Evolutionary conservation across 495 filamentous ascomycete genomes (phyloP), one percentile per base, ranked within the genome.

Genomic region (Trichoderma reesei): DNA sequence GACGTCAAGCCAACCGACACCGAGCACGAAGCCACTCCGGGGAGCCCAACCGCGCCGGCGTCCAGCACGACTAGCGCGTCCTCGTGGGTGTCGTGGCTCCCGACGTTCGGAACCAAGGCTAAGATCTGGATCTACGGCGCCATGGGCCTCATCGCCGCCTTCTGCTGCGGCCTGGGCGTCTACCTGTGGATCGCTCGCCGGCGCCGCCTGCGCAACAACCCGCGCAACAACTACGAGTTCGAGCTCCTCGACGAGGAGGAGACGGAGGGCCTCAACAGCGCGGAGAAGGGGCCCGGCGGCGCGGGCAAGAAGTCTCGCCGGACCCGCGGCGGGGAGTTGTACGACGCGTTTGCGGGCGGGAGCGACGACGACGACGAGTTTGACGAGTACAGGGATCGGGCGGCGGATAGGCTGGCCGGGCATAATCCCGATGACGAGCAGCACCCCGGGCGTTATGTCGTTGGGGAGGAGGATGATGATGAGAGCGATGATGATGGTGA

Each of bases 91-190:
- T 91, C 89, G 10, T 95, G 92, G 79, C 87, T 98, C 67, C 93
- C 94, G 8, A 95, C 91, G n/a, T 95, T 98, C 68, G 94, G 94
- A 63, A 87, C 92, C 41, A 84, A 86, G 65, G 96, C 93, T 7
- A 91, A 95, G 71, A 83, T 88, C 48, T 98, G 94, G 94, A 96
- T 98, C 63, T 98, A 98, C 70, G 91, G 90, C 56, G 82, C 92
- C 20, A 71, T 94, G 31, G 86, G 79, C 18, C 84, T 96, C 41
- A 98, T 98, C 68, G 79, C 92, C 41, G 74, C 89, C 16, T 98
- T 98, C 79, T 90, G 91, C 75, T 77, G 78, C 59, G 89, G 85
- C 5, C 79, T 98, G 7, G 91, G 86, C 44, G 76, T 86, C 39
- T 98, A 94, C 77, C 81, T 95, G 68, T 89, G 83, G 68, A 77